Conservation (phyloP, 331 rosid genomes). For the Stylosanthes scabra region DNA sequence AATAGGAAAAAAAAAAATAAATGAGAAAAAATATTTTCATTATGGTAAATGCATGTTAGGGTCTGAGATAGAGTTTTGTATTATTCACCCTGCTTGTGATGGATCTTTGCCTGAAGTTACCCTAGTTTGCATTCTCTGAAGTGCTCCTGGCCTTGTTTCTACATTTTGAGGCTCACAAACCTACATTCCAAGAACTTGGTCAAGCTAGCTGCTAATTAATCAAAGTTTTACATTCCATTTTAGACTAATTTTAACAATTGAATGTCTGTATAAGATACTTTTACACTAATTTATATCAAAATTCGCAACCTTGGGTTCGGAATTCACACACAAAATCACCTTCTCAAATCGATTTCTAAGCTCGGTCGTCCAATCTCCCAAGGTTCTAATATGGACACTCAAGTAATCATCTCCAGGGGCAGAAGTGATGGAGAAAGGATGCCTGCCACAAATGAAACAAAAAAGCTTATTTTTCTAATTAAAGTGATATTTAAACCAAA, state of each 20-base stretch:
- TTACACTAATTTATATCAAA: neutral
- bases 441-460: slow-evolving; percentile 57
- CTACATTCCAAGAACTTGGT: slow-evolving; percentile 54
- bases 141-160: slow-evolving; percentile 60
- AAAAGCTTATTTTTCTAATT: neutral
- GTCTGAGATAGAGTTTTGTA: neutral
- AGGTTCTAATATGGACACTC: slow-evolving; percentile 80
- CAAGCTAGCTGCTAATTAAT: slow-evolving; percentile 12
- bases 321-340: slow-evolving; percentile 46
- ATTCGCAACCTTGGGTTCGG: slow-evolving; percentile 4
- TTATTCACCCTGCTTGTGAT: slow-evolving; percentile 51
- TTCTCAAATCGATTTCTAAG: slow-evolving; percentile 64
- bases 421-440: slow-evolving; percentile 95
- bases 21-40: slow-evolving; percentile 2
- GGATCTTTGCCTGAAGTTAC: slow-evolving; percentile 34
- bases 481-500: slow-evolving; percentile 14
- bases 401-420: slow-evolving; percentile 93
- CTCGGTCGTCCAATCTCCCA: slow-evolving; percentile 90
- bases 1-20: slow-evolving; percentile 1
- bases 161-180: slow-evolving; percentile 55
- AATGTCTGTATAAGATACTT: neutral
- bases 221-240: neutral
- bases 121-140: slow-evolving; percentile 68
- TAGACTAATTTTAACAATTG: too few species aligned
- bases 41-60: too few species aligned